These are phyloP conservation scores for Termitomyces sp. DNA, from an alignment of 768 basidiomycete genomes.

Conservation along the genomic window DNA sequence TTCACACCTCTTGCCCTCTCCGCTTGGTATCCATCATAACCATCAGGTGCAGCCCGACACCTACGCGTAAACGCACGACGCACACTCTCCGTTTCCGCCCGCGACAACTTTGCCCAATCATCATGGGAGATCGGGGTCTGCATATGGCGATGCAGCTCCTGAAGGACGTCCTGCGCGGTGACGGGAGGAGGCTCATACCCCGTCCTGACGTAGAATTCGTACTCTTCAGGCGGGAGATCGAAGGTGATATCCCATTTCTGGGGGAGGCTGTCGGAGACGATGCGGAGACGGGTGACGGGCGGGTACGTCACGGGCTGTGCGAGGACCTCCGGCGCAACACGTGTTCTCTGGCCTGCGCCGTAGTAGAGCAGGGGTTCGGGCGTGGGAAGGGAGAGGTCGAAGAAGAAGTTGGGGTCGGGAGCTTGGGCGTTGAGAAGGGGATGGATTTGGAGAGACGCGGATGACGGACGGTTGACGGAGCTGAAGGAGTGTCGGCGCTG, in stretches of 20 bases:
- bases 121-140: slow-evolving; percentile 38
- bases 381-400: slow-evolving; percentile 49
- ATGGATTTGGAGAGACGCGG: slow-evolving; percentile 30
- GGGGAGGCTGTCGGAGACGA: slow-evolving; percentile 52
- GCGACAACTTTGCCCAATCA: slow-evolving; percentile 33
- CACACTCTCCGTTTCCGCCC: slow-evolving; percentile 26
- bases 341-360: slow-evolving; percentile 31
- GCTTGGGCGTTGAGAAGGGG: slow-evolving; percentile 52
- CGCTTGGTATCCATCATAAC: slow-evolving; percentile 20
- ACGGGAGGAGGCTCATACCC: slow-evolving; percentile 37
- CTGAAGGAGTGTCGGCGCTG: slow-evolving; percentile 11
- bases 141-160: slow-evolving; percentile 44
- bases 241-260: slow-evolving; percentile 57
- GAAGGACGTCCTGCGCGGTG: slow-evolving; percentile 55
- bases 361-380: slow-evolving; percentile 42
- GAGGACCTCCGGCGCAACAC: slow-evolving; percentile 43
- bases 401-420: slow-evolving; percentile 41
- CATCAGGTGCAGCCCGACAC: slow-evolving; percentile 26
- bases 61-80: slow-evolving; percentile 34
- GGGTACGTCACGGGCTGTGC: slow-evolving; percentile 54
- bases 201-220: slow-evolving; percentile 14
- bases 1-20: slow-evolving; percentile 51
- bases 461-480: background rate
- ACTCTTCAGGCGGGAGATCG: slow-evolving; percentile 38
- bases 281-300: slow-evolving; percentile 46